Base-by-base conservation (phyloP, 106 monocot genomes). In the Cymbidium sinense region DNA sequence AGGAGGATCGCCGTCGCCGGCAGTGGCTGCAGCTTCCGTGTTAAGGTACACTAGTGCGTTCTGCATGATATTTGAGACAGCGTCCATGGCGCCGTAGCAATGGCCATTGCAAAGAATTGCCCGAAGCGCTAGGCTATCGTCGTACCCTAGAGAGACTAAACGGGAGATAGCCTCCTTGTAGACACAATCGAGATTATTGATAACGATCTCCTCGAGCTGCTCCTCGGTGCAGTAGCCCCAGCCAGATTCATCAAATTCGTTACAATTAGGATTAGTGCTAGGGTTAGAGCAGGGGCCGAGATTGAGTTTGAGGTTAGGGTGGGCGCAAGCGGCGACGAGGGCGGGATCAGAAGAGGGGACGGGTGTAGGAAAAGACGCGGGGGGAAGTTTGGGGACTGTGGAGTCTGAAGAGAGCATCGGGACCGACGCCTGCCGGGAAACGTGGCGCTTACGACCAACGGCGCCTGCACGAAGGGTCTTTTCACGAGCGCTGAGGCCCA, bases 211-310 rank as follows among this genome's bases (percentile, higher is more conserved):
- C 82, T 91, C 89, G 34, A 98, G 83, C 79, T 98, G 89, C 72
- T 93, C 88, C 86, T 94, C 96, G 39, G 91, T 91, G 84, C 89
- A 93, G 88, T 90, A 90, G 19, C 90, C 90, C 85, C 87, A 93
- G 0, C 83, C 89, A 29, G 81, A 58, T 19, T 76, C 85, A 36
- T 80, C 84, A 39, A 55, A 75, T 39, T 39, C 54, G 34, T 30
- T 77, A 80, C 70, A 76, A 43, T 50, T 74, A 69, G 70, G 69
- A 36, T 47, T 77, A 52, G 77, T 25, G 76, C 35, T 54, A 29
- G 55, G 52, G 50, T 54, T 51, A 18, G 41, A 37, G 33, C 33
- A 13, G 50, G 79, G 33, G 76, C n/a, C 65, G 3, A 71, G 44
- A 62, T 35, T 85, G n/a, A 69, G 65, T 15, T 70, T 75, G 34